Conservation (phyloP, 495 filamentous ascomycete species). For the Geopyxis carbonaria region DNA sequence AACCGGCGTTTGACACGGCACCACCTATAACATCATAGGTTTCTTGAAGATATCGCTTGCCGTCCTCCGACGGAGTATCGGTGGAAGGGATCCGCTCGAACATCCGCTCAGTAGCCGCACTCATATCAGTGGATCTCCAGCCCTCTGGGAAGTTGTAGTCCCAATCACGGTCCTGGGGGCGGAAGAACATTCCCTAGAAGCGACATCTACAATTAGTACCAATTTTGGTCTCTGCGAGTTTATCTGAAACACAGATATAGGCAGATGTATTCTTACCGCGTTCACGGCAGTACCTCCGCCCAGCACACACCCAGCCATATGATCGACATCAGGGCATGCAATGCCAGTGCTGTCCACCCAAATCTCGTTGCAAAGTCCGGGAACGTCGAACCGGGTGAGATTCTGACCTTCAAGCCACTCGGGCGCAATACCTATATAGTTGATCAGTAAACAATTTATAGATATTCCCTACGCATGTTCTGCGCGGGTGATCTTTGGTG, state of each 20-base stretch:
- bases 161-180: slow-evolving; percentile 43
- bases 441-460: no score
- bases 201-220: no score
- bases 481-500: no score
- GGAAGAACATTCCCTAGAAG: slow-evolving; percentile 38
- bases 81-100: slow-evolving; percentile 57
- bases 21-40: slow-evolving; percentile 40
- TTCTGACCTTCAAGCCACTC: slow-evolving; percentile 47
- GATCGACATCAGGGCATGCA: slow-evolving; percentile 50
- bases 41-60: slow-evolving; percentile 49
- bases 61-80: slow-evolving; percentile 47
- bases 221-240: no score
- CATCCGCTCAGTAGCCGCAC: slow-evolving; percentile 38
- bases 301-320: slow-evolving; percentile 62
- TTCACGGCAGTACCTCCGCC: slow-evolving; percentile 66
- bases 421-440: slow-evolving; percentile 30
- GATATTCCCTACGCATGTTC: no score
- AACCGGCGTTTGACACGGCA: slow-evolving; percentile 41
- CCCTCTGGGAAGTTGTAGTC: slow-evolving; percentile 55
- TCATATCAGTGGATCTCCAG: slow-evolving; percentile 51
- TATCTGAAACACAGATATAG: no score
- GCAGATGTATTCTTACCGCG: no score
- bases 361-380: slow-evolving; percentile 57
- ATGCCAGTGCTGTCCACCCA: slow-evolving; percentile 45
- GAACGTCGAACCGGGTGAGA: slow-evolving; percentile 63